Evolutionary conservation across 805 yeast genomes (phyloP).

Genomic region (Jamesozyma spencerorum): DNA sequence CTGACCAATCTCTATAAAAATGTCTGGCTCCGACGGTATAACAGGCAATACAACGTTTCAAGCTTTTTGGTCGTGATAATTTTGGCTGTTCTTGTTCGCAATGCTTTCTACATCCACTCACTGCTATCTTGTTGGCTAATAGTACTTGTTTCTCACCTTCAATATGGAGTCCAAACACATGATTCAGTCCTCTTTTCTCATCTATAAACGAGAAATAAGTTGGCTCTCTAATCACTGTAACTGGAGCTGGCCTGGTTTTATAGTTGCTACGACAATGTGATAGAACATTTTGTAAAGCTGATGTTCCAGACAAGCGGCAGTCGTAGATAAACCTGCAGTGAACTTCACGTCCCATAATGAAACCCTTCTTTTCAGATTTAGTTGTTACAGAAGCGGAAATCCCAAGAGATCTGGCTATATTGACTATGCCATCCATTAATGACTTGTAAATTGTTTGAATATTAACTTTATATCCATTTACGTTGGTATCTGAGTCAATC

Average conservation of each 20-base stretch:
- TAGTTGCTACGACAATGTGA: conserved; percentile 22
- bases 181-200: conserved; percentile 12
- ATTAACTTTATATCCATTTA: conserved; percentile 20
- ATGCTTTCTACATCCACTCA: conserved; percentile 10
- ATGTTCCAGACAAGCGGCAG: conserved; percentile 17
- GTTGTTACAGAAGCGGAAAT: conserved; percentile 29
- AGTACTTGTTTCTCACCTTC: conserved; percentile 14
- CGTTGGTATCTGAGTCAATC: conserved; percentile 11
- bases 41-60: conserved; percentile 21
- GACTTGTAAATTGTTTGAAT: conserved; percentile 28
- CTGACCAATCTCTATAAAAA: conserved; percentile 23
- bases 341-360: conserved; percentile 16
- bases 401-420: conserved; percentile 38
- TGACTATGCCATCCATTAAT: conserved; percentile 31
- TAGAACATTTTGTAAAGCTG: conserved; percentile 19
- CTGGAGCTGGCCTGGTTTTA: conserved; percentile 13
- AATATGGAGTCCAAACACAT: conserved; percentile 14
- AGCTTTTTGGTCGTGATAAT: conserved; percentile 10
- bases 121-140: conserved; percentile 20
- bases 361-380: conserved; percentile 17
- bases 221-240: conserved; percentile 12
- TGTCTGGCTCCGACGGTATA: conserved; percentile 17
- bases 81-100: conserved; percentile 17
- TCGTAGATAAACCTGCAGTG: conserved; percentile 22
- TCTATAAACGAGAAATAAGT: conserved; percentile 17